phyloP scores from a whole-genome alignment of 441 rosid species.

The Capsella rubella region DNA sequence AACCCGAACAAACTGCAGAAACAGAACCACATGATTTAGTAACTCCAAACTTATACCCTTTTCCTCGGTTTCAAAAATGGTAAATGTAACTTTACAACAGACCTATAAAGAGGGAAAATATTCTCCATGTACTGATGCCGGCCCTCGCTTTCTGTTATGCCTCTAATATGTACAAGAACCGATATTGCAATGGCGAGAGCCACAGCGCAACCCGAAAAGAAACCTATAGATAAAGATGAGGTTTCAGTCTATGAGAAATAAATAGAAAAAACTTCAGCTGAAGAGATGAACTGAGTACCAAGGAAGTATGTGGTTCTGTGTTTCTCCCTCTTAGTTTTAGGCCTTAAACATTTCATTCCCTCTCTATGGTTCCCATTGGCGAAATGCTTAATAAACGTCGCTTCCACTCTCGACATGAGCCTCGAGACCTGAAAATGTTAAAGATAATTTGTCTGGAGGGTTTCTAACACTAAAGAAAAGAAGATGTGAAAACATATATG shows the following conservation, averaged over 20 bases:
- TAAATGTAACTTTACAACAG: conserved; percentile 11
- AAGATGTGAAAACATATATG: neutral
- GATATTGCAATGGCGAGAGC: conserved; percentile 65
- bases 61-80: neutral
- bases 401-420: conserved; percentile 70
- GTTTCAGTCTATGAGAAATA: neutral
- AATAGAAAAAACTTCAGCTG: neutral
- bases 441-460: neutral
- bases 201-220: conserved; percentile 67
- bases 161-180: conserved; percentile 61
- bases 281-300: conserved; percentile 47
- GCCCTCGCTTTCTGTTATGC: conserved; percentile 54
- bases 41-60: no score
- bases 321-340: conserved; percentile 61
- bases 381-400: conserved; percentile 69
- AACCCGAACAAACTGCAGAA: conserved; percentile 68
- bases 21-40: no score
- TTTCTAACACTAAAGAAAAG: neutral
- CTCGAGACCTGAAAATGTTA: conserved; percentile 51
- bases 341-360: conserved; percentile 69
- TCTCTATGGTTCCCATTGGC: conserved; percentile 75
- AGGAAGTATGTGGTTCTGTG: conserved; percentile 69
- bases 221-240: conserved; percentile 52
- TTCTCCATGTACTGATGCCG: conserved; percentile 68
- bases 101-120: conserved; percentile 86